These are phyloP conservation scores for Phlyctochytrium planicorne DNA, from an alignment of 192 early-diverging fungal species.

Conservation along the genomic window DNA sequence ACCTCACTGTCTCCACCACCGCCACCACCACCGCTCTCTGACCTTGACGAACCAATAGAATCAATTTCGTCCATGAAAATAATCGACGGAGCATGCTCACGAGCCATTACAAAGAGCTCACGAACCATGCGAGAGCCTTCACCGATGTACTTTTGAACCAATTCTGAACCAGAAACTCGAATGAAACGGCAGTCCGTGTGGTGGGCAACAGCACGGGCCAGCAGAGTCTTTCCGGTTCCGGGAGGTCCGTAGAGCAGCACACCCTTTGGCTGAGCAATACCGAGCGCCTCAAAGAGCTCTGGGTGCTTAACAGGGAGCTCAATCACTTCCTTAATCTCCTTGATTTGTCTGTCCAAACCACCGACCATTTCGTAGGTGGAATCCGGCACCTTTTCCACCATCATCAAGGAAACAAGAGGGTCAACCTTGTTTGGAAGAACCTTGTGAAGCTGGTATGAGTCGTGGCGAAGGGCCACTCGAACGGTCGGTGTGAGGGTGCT, in stretches of 20 bases:
- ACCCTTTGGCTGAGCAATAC: slow-evolving; percentile 99
- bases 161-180: slow-evolving; percentile 89
- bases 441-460: slow-evolving; percentile 92
- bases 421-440: slow-evolving; percentile 97
- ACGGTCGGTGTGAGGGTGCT: slow-evolving; percentile 85
- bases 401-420: slow-evolving; percentile 99
- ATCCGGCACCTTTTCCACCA: slow-evolving; percentile 99
- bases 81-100: slow-evolving; percentile 97
- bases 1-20: slow-evolving; percentile 86
- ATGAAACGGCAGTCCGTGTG: slow-evolving; percentile 95
- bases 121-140: slow-evolving; percentile 97
- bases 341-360: slow-evolving; percentile 98
- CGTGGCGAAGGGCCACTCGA: slow-evolving; percentile 87
- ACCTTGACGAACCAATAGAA: slow-evolving; percentile 93
- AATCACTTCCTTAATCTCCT: slow-evolving; percentile 99
- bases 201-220: slow-evolving; percentile 95
- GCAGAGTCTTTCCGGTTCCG: slow-evolving; percentile 93
- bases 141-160: slow-evolving; percentile 99
- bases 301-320: slow-evolving; percentile 99
- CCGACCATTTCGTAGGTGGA: slow-evolving; percentile 99
- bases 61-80: slow-evolving; percentile 99
- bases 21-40: slow-evolving; percentile 89
- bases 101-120: slow-evolving; percentile 97
- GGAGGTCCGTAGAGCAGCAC: slow-evolving; percentile 92
- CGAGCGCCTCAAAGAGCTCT: slow-evolving; percentile 95